A percentile compares a stretch with the other conserved stretches of the same genome.
Conservation (phyloP, 345 rosid species). For the Salix caprea region DNA sequence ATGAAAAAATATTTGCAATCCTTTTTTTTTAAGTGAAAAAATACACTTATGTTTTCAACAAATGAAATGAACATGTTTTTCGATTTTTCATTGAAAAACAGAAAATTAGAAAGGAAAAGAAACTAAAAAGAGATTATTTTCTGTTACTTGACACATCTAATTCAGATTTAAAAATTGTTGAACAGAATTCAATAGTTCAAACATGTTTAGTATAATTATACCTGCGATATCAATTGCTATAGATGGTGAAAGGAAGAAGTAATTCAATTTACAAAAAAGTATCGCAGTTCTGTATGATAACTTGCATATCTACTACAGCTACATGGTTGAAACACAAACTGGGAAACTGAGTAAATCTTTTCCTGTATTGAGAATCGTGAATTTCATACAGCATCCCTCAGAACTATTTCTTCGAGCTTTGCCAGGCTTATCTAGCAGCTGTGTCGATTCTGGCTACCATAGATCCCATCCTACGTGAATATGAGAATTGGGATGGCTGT, state of each 20-base stretch:
- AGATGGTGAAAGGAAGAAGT: background rate
- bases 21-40: too few species aligned
- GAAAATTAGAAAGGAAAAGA: too few species aligned
- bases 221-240: background rate
- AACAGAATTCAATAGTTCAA: background rate
- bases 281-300: background rate
- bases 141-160: too few species aligned
- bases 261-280: background rate
- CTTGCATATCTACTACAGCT: background rate
- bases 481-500: background rate
- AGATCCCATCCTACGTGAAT: background rate
- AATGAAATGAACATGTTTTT: too few species aligned
- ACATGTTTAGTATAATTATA: background rate
- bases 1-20: too few species aligned
- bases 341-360: background rate
- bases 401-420: background rate
- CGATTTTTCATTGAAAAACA: too few species aligned
- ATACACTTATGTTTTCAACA: too few species aligned
- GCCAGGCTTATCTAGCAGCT: background rate
- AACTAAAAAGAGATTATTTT: too few species aligned
- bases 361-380: background rate
- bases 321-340: background rate
- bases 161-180: background rate
- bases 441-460: background rate
- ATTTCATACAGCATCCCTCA: background rate